Evolutionary conservation across 1,284 basidiomycete species (phyloP).

Genomic region (Kalmanozyma brasiliensis): DNA sequence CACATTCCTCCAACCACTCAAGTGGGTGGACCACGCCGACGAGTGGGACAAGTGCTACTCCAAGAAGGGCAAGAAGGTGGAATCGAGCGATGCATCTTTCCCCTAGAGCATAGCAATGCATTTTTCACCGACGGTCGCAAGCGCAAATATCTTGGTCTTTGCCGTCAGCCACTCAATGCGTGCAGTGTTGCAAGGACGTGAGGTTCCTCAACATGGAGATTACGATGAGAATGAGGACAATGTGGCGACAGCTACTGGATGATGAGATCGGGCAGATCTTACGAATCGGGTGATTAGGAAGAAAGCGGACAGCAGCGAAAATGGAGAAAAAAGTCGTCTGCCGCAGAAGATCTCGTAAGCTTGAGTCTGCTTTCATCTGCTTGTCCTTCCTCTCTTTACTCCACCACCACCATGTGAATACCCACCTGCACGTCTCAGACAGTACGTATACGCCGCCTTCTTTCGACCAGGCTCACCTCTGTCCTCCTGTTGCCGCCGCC

Average conservation of each 20-base stretch:
- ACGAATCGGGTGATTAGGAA: neutral
- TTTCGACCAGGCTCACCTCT: neutral
- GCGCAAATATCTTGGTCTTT: no score
- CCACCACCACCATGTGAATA: constrained; percentile 24
- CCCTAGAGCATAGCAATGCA: neutral
- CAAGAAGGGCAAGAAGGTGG: neutral
- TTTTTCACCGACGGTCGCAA: no score
- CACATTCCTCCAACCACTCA: constrained; percentile 19
- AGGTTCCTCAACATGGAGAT: no score
- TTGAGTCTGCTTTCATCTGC: no score
- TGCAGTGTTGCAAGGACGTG: no score
- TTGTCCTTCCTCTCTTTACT: neutral
- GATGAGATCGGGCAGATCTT: no score
- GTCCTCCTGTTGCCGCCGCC: neutral
- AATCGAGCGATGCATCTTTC: neutral
- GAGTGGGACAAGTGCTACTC: constrained; percentile 49
- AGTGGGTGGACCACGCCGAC: constrained; percentile 26
- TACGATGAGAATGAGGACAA: no score
- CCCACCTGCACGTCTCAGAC: constrained; percentile 1
- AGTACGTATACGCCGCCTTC: constrained; percentile 9
- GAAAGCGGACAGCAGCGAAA: neutral
- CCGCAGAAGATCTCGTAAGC: constrained; percentile 29
- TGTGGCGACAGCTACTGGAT: no score
- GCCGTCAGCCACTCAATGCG: no score
- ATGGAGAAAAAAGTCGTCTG: constrained; percentile 12